Evolutionary conservation across 78 protist species (phyloP), one percentile per base, ranked within the genome.

Genomic region (Goniomonas avonlea): DNA sequence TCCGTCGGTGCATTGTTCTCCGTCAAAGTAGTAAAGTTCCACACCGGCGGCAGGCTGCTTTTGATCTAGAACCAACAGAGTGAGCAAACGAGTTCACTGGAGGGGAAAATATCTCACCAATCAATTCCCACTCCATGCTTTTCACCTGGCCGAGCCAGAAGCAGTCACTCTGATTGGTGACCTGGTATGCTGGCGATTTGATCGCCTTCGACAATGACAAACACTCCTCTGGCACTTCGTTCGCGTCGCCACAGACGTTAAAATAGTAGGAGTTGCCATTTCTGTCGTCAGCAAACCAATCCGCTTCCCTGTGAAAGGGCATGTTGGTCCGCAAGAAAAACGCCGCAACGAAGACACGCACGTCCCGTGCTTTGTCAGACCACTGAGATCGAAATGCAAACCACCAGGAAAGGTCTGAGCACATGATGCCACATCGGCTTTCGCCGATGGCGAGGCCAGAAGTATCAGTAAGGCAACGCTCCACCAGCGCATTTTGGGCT

Each of bases 11-110:
- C 71, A 63, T 35, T 38, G 71, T 43, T 63, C 71, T 27, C 71
- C 71, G 37, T 63, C 71, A 21, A 63, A 63, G 71, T 63, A 63
- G 45, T 63, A 63, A 21, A 63, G 71, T 43, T 63, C 71, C 50
- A 63, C 43, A n/a, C 37, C 41, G 11, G 66, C 3, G 23, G 58
- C 2, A 5, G 5, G 32, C 17, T 48, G 5, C 5, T n/a, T n/a
- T 48, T 2, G 3, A n/a, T 48, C 58, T 23, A n/a, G 2, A 8
- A 2, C 58, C n/a, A n/a, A n/a, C n/a, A n/a, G n/a, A n/a, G n/a
- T n/a, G n/a, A n/a, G n/a, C n/a, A n/a, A 48, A 7, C 3, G 23
- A 48, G 17, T 5, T 8, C 2, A 48, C 23, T 2, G 23, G 3
- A 48, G 5, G 58, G 5, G 58, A 5, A 7, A 1, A 5, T 48